phyloP scores from a whole-genome alignment of 306 rosid species.

The Corylus heterophylla region DNA sequence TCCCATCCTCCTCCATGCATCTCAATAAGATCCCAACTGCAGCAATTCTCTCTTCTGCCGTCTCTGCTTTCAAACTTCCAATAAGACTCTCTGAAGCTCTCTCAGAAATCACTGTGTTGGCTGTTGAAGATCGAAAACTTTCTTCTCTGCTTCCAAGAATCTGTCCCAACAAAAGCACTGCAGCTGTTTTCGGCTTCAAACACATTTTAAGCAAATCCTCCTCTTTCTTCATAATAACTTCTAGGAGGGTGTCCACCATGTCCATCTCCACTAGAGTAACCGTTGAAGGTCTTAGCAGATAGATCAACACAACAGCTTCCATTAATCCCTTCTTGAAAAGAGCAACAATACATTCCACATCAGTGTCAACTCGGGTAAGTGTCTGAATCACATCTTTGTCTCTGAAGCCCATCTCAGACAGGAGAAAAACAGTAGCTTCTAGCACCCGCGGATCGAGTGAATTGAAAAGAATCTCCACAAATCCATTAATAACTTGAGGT shows the following conservation, averaged over 20 bases:
- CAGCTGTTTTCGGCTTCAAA: conserved; percentile 69
- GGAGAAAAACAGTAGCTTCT: conserved; percentile 71
- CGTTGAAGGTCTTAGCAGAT: conserved; percentile 55
- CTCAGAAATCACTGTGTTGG: conserved; percentile 43
- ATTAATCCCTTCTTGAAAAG: conserved; percentile 74
- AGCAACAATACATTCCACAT: conserved; percentile 69
- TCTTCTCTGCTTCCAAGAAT: conserved; percentile 57
- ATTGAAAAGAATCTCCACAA: conserved; percentile 78
- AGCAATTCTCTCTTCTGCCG: conserved; percentile 66
- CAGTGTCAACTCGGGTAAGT: conserved; percentile 73
- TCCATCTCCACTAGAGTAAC: conserved; percentile 53
- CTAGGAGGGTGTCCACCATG: conserved; percentile 51
- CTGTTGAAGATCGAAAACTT: conserved; percentile 43
- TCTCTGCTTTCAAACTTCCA: conserved; percentile 61
- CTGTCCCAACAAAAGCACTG: conserved; percentile 63
- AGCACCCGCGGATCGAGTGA: conserved; percentile 66
- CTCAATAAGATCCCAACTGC: conserved; percentile 69
- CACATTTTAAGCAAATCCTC: conserved; percentile 58
- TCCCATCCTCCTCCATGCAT: conserved; percentile 81
- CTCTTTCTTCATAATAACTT: conserved; percentile 53
- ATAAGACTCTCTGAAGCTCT: conserved; percentile 49
- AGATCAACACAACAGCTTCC: conserved; percentile 79
- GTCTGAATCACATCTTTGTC: conserved; percentile 69
- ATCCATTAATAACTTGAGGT: conserved; percentile 71
- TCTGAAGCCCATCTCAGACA: conserved; percentile 71